These are phyloP conservation scores for Apophysomyces sp. DNA, from an alignment of 371 early-diverging fungal species.

Conservation along the genomic window DNA sequence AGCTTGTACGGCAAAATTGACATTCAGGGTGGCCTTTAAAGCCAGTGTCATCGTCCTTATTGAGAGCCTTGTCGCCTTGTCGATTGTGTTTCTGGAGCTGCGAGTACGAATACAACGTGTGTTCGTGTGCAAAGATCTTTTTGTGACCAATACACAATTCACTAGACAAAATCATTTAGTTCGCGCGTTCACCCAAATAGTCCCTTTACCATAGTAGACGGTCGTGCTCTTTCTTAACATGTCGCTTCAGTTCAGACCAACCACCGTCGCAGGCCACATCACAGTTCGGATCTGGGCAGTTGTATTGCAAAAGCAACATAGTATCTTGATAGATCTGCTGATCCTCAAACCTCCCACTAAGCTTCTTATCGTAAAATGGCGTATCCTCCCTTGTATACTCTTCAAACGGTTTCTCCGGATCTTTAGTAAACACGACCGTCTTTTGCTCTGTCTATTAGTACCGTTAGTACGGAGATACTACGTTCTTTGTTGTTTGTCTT, in stretches of 20 bases:
- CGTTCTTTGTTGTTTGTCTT: neutral
- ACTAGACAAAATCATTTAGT: slow-evolving; percentile 49
- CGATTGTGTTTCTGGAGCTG: slow-evolving; percentile 73
- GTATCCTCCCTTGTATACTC: slow-evolving; percentile 45
- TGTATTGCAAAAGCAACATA: slow-evolving; percentile 71
- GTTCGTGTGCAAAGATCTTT: slow-evolving; percentile 91
- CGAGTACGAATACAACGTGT: slow-evolving; percentile 70
- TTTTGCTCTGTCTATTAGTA: slow-evolving; percentile 60
- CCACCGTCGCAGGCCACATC: slow-evolving; percentile 68
- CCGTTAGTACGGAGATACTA: neutral
- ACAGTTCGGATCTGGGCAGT: slow-evolving; percentile 85
- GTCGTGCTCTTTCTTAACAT: slow-evolving; percentile 76
- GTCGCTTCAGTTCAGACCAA: slow-evolving; percentile 81
- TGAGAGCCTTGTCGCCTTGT: slow-evolving; percentile 58
- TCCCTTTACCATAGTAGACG: slow-evolving; percentile 79
- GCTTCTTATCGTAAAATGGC: slow-evolving; percentile 57
- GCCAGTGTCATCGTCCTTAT: slow-evolving; percentile 62
- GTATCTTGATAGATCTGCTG: slow-evolving; percentile 72
- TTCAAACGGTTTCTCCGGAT: slow-evolving; percentile 57
- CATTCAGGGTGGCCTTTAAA: slow-evolving; percentile 95
- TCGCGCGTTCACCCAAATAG: too few species aligned
- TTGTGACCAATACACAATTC: slow-evolving; percentile 87
- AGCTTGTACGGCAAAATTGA: slow-evolving; percentile 80
- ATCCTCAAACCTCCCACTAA: slow-evolving; percentile 75
- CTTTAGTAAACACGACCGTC: slow-evolving; percentile 71